These are phyloP conservation scores for Neurospora crassa DNA, from an alignment of 2,329 filamentous ascomycete genomes.

Conservation along the genomic window DNA sequence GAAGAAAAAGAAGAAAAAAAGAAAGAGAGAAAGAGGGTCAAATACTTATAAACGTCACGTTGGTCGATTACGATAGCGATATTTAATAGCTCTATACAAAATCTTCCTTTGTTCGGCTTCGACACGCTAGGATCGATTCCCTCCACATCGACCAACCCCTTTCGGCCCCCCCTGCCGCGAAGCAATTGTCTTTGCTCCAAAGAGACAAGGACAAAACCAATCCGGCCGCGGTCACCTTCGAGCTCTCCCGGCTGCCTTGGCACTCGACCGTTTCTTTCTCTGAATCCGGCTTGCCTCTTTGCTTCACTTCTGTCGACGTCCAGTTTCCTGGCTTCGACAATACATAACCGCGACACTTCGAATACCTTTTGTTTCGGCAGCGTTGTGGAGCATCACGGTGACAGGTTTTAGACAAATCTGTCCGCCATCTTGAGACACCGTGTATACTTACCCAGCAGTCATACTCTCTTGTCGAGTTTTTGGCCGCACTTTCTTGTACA, in stretches of 20 bases:
- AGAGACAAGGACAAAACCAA: not conserved
- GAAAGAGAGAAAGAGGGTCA: not conserved
- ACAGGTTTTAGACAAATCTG: not conserved
- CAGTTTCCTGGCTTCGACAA: not conserved
- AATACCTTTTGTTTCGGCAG: not conserved
- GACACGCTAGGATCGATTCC: not conserved
- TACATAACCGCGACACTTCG: not conserved
- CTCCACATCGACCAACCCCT: not conserved
- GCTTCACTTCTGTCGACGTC: not conserved
- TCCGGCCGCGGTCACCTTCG: not conserved
- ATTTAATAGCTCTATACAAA: not conserved
- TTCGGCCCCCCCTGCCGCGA: not conserved
- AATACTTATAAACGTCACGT: not conserved
- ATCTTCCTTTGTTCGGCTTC: not conserved
- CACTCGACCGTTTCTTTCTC: not conserved
- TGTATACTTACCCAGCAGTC: not conserved
- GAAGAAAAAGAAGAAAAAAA: too few species aligned
- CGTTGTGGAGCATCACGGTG: not conserved
- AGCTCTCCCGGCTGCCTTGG: not conserved
- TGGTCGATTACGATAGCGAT: not conserved
- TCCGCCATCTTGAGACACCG: not conserved
- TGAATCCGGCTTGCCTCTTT: not conserved
- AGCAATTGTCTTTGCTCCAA: not conserved
- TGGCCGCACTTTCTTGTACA: slow-evolving; percentile 10
- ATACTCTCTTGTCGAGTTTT: slow-evolving; percentile 15